Conservation (phyloP, 805 yeast species). For the Candida stauntonica region DNA sequence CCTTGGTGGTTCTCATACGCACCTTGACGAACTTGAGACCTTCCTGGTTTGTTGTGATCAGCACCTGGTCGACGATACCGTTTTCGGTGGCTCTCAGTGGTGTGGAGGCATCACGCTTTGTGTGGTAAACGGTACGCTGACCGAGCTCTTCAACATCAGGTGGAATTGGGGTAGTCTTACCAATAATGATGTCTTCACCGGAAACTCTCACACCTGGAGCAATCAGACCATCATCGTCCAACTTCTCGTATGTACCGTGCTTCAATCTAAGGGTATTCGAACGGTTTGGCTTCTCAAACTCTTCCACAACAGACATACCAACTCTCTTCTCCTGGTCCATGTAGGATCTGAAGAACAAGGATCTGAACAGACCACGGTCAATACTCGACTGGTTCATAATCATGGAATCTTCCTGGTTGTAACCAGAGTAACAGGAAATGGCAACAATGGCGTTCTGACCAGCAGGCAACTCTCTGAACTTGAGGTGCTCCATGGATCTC, state of each 20-base stretch:
- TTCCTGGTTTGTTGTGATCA: constrained; percentile 95
- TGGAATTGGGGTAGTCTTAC: constrained; percentile 99
- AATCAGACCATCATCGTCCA: constrained; percentile 96
- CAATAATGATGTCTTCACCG: constrained; percentile 98
- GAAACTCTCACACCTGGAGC: constrained; percentile 98
- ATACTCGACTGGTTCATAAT: constrained; percentile 98
- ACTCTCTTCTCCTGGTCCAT: constrained; percentile 98
- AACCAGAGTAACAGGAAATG: constrained; percentile 96
- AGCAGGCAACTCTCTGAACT: constrained; percentile 97
- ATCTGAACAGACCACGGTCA: constrained; percentile 94
- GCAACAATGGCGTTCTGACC: constrained; percentile 99
- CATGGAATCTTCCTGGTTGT: constrained; percentile 99
- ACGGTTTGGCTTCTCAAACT: constrained; percentile 94
- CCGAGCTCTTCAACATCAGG: constrained; percentile 98
- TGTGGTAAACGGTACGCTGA: constrained; percentile 96
- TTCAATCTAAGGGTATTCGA: constrained; percentile 92
- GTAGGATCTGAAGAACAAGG: constrained; percentile 92
- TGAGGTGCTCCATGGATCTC: constrained; percentile 94
- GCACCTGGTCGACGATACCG: constrained; percentile 97
- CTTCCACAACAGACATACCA: constrained; percentile 97
- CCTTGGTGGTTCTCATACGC: constrained; percentile 97
- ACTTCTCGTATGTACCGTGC: constrained; percentile 96
- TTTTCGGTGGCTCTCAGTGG: constrained; percentile 95
- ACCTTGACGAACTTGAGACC: constrained; percentile 97
- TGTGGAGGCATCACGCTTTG: constrained; percentile 97